Conservation (phyloP, 805 yeast species). For the Myxozyma sirexii region DNA sequence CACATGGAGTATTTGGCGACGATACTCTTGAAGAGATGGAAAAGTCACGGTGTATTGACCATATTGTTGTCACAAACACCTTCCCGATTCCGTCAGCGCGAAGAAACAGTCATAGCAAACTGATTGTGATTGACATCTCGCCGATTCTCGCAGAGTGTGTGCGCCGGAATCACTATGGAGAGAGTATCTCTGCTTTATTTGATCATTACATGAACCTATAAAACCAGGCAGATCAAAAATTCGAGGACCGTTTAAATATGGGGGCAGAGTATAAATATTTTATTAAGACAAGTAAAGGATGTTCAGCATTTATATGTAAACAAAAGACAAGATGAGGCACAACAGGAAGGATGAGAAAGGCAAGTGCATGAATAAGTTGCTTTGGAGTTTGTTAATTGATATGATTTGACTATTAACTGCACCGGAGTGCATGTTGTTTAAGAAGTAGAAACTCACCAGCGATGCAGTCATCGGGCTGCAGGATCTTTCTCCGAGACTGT, state of each 20-base stretch:
- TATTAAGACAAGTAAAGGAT: no score
- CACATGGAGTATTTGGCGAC: constrained; percentile 93
- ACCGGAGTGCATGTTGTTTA: neutral
- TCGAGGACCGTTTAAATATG: no score
- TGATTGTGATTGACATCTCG: constrained; percentile 88
- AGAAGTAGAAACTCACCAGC: constrained; percentile 14
- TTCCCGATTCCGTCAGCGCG: constrained; percentile 79
- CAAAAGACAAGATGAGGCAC: neutral
- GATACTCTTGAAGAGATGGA: constrained; percentile 80
- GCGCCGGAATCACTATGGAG: constrained; percentile 91
- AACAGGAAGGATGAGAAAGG: neutral
- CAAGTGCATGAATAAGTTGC: neutral
- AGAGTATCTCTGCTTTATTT: constrained; percentile 29
- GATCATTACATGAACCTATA: constrained; percentile 11
- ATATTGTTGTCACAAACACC: constrained; percentile 90
- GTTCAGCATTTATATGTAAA: neutral
- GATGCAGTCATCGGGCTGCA: constrained; percentile 37
- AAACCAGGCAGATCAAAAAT: no score
- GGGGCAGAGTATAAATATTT: no score
- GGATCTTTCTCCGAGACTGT: constrained; percentile 13
- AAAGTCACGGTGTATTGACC: constrained; percentile 77
- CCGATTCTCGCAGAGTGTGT: constrained; percentile 97
- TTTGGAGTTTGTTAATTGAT: constrained; percentile 3
- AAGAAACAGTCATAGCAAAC: constrained; percentile 59
- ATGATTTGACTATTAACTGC: neutral